These are phyloP conservation scores for Lactuca saligna DNA, from an alignment of 129 eudicot species.

Conservation along the genomic window DNA sequence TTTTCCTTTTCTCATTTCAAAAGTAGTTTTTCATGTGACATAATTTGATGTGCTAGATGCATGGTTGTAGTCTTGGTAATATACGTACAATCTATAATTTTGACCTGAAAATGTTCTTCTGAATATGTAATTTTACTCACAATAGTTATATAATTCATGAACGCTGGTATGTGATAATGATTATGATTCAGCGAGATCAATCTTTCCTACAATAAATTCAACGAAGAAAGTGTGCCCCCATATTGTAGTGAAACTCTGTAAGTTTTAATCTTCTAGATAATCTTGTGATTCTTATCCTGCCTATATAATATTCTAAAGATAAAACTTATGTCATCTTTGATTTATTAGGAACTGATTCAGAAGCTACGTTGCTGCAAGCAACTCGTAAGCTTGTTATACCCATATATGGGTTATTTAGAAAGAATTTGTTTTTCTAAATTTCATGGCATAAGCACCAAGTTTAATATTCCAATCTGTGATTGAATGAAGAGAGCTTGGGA, in stretches of 20 bases:
- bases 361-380: slow-evolving; percentile 35
- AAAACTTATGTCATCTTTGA: not conserved
- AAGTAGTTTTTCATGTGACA: not conserved
- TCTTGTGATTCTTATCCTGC: not conserved
- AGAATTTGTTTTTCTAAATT: not conserved
- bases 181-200: not conserved
- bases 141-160: not conserved
- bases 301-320: too few species aligned
- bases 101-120: not conserved
- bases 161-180: not conserved
- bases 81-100: not conserved
- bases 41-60: not conserved
- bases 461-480: not conserved
- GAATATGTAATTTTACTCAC: not conserved
- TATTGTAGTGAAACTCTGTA: slow-evolving; percentile 40
- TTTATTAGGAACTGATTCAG: slow-evolving; percentile 46
- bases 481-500: slow-evolving; percentile 30
- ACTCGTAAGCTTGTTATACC: slow-evolving; percentile 31
- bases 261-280: not conserved
- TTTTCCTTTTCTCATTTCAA: too few species aligned
- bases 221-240: slow-evolving; percentile 22
- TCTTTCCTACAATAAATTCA: too few species aligned
- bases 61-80: too few species aligned
- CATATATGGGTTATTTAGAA: not conserved
- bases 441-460: not conserved